Percentiles rank a stretch among this genome's conserved stretches.
These are phyloP conservation scores for Monosporascus sp. DNA, from an alignment of 2,329 filamentous ascomycete genomes.

Conservation along the genomic window DNA sequence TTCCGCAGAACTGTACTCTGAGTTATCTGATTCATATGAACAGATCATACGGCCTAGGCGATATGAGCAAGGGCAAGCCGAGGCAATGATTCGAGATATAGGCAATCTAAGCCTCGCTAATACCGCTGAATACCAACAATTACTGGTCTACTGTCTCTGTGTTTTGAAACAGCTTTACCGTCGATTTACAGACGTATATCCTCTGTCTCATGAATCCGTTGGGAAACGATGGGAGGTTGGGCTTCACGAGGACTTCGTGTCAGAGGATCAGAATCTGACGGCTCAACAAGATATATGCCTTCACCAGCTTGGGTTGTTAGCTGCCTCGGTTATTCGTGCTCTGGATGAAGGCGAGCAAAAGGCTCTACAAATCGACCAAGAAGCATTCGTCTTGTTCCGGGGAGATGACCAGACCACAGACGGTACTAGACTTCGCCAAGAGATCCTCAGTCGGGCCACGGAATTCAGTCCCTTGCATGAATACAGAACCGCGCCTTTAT, in stretches of 20 bases:
- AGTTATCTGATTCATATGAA: conserved; percentile 2
- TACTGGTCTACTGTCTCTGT: conserved; percentile 20
- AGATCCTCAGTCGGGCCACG: background rate
- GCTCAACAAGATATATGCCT: conserved; percentile 19
- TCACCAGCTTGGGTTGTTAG: conserved; percentile 21
- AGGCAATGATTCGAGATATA: conserved; percentile 2
- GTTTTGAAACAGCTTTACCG: conserved; percentile 24
- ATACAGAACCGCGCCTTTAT: conserved; percentile 22
- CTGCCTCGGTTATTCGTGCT: conserved; percentile 18
- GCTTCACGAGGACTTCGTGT: conserved; percentile 12
- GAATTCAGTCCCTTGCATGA: conserved; percentile 13
- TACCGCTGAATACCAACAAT: conserved; percentile 4
- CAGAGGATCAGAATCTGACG: background rate
- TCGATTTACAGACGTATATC: conserved; percentile 16
- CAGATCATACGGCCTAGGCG: background rate
- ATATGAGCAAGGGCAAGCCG: conserved; percentile 5
- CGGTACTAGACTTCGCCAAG: background rate
- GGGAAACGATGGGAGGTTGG: conserved; percentile 2
- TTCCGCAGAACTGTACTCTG: conserved; percentile 14
- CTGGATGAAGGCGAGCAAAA: conserved; percentile 21
- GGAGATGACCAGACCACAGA: conserved; percentile 2
- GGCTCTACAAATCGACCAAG: conserved; percentile 13
- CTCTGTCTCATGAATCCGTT: background rate
- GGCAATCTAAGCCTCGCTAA: conserved; percentile 6
- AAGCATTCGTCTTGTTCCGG: conserved; percentile 20